Percentiles rank a stretch among this genome's conserved stretches.
These are phyloP conservation scores for Phoma sp. DNA, from an alignment of 2,329 filamentous ascomycete species.

Conservation along the genomic window DNA sequence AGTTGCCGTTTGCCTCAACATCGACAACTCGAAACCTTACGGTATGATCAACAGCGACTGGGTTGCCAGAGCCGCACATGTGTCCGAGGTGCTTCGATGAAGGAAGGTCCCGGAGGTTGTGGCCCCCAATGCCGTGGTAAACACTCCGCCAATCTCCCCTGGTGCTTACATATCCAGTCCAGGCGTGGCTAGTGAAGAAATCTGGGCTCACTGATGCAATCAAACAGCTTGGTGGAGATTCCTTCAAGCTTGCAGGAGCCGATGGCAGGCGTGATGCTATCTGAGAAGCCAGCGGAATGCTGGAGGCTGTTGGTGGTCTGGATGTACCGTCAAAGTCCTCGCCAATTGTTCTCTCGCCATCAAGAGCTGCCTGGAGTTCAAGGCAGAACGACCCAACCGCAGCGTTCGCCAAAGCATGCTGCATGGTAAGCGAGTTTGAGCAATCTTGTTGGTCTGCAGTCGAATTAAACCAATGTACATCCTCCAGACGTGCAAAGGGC, in stretches of 20 bases:
- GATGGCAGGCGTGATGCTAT: not conserved
- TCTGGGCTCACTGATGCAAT: not conserved
- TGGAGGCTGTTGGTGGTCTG: constrained; percentile 6
- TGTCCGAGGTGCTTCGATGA: not conserved
- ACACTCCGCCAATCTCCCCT: constrained; percentile 21
- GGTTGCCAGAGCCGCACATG: not conserved
- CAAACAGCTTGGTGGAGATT: not conserved
- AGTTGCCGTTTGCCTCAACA: constrained; percentile 6
- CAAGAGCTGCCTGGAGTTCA: constrained; percentile 11
- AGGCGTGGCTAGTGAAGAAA: constrained; percentile 11
- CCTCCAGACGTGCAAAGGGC: constrained; percentile 12
- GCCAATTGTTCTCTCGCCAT: constrained; percentile 15
- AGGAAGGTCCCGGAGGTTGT: constrained; percentile 7
- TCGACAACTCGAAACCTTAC: constrained; percentile 11
- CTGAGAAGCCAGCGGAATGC: constrained; percentile 9
- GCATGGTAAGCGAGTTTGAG: constrained; percentile 12
- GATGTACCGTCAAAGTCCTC: constrained; percentile 18
- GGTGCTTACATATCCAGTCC: constrained; percentile 19
- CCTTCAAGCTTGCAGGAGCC: not conserved
- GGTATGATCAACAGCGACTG: constrained; percentile 2
- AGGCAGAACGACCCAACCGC: constrained; percentile 16
- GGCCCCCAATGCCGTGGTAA: constrained; percentile 17
- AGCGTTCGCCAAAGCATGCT: constrained; percentile 14
- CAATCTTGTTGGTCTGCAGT: not conserved
- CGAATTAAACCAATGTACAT: constrained; percentile 18